Base-by-base conservation (phyloP, 2,329 filamentous ascomycete species). In the Gnomoniopsis smithogilvyi region DNA sequence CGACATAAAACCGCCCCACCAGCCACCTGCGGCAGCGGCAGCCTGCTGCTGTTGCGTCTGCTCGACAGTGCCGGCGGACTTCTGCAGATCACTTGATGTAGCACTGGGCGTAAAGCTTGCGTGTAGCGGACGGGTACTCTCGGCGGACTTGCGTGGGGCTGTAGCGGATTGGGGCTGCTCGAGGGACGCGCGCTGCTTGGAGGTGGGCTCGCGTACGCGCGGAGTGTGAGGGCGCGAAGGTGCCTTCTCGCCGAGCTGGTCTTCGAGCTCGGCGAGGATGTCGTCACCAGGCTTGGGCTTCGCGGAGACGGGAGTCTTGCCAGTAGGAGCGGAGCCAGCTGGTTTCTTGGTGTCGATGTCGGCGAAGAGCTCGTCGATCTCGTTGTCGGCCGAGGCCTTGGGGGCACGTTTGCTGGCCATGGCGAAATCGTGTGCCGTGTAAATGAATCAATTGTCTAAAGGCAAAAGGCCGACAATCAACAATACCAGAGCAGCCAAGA, bases 1-100 rank as follows among this genome's bases (percentile, higher is more conserved):
- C 46, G 90, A 91, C 68, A 95, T 83, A 54, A 97, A 76, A 22
- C 91, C 89, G 69, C 92, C 92, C 90, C 92, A 96, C 90, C 92
- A 96, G 56, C 92, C 89, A 64, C 91, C 91, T 61, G 89, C 85
- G 46, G 50, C 68, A 52, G 15, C 57, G 46, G 65, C 66, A 60
- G 59, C 63, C 58, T 65, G 62, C 38, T 52, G 26, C 30, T 47
- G 51, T 64, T 72, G 69, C 50, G 72, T 67, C 67, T 84, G 78
- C 59, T 81, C 78, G 49, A 73, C 70, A 3, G 75, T 63, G 22
- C 74, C 72, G 68, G 78, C 82, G 24, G 56, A 51, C 63, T 86
- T 83, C 58, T 84, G 82, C 7, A 81, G 77, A 62, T 87, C 84
- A 56, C 83, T 81, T 76, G 83, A 85, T 4, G 86, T 84, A 33